phyloP scores from a whole-genome alignment of 2,329 filamentous ascomycete genomes.

The Sphaerulina musiva region DNA sequence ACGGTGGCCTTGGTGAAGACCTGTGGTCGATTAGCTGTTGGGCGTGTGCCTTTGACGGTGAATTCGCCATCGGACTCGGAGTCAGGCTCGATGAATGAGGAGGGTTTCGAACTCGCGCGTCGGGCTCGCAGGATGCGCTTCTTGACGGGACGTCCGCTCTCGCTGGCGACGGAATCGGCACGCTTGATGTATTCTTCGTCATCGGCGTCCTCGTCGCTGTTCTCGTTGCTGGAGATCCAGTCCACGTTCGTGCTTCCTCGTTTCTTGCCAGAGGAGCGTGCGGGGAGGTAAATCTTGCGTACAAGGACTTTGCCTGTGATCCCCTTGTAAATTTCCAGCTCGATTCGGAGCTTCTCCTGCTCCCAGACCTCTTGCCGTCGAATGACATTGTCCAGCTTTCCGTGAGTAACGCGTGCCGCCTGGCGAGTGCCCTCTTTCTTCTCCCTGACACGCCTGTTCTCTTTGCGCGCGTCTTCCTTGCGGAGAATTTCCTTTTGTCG shows the following conservation, averaged over 20 bases:
- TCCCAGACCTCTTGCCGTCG: constrained; percentile 21
- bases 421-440: constrained; percentile 15
- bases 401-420: constrained; percentile 7
- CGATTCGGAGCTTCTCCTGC: constrained; percentile 14
- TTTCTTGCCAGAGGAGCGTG: constrained; percentile 1
- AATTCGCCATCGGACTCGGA: not conserved
- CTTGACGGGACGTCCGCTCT: constrained; percentile 6
- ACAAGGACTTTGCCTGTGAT: constrained; percentile 18
- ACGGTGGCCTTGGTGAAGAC: constrained; percentile 11
- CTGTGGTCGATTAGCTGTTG: not conserved
- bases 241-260: constrained; percentile 9
- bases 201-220: constrained; percentile 12
- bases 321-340: constrained; percentile 19
- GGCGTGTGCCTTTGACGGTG: not conserved
- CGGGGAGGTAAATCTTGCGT: constrained; percentile 1
- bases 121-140: constrained; percentile 6
- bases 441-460: constrained; percentile 14
- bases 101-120: not conserved
- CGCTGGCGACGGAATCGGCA: constrained; percentile 2
- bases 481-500: constrained; percentile 8
- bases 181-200: constrained; percentile 2
- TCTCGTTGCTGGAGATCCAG: constrained; percentile 11
- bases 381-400: constrained; percentile 1
- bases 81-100: not conserved
- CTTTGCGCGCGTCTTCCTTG: constrained; percentile 13